Conservation (phyloP, 805 yeast genomes). For the Clavispora vitiphila region DNA sequence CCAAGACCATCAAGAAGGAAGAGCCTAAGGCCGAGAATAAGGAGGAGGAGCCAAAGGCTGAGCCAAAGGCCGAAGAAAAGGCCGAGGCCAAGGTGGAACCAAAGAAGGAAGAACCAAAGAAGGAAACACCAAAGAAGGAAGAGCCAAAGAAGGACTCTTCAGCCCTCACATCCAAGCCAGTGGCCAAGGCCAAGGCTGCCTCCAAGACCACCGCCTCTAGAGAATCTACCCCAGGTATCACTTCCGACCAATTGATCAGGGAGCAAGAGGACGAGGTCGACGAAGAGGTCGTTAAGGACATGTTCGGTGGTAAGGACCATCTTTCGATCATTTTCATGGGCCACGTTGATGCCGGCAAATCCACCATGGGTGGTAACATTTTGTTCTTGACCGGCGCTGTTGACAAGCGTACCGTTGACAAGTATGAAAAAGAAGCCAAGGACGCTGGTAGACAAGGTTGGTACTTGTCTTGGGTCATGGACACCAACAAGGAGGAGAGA, state of each 20-base stretch:
- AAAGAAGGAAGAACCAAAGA: no score
- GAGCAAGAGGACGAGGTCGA: constrained; percentile 82
- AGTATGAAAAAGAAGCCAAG: constrained; percentile 96
- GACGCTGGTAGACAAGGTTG: constrained; percentile 99
- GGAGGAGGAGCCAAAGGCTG: constrained; percentile 17
- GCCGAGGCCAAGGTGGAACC: constrained; percentile 7
- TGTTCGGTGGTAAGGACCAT: constrained; percentile 98
- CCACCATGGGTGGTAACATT: constrained; percentile 98
- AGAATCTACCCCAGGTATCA: constrained; percentile 18
- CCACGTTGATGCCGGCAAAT: constrained; percentile 99
- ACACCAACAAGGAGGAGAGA: constrained; percentile 98
- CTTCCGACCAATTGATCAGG: constrained; percentile 50
- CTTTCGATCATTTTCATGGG: constrained; percentile 98
- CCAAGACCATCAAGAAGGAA: constrained; percentile 29
- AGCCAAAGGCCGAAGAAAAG: constrained; percentile 15
- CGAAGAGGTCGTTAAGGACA: constrained; percentile 80
- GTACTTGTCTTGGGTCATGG: constrained; percentile 99
- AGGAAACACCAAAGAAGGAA: constrained; percentile 5
- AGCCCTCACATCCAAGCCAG: constrained; percentile 8
- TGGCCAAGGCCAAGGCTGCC: constrained; percentile 1
- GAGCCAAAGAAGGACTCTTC: constrained; percentile 7
- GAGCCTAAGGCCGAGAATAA: constrained; percentile 31
- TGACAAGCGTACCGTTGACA: constrained; percentile 97
- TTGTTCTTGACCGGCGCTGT: constrained; percentile 93
- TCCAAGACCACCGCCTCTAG: constrained; percentile 14